These are phyloP conservation scores for Boletus huronensis DNA, from an alignment of 768 basidiomycete species.

Conservation along the genomic window DNA sequence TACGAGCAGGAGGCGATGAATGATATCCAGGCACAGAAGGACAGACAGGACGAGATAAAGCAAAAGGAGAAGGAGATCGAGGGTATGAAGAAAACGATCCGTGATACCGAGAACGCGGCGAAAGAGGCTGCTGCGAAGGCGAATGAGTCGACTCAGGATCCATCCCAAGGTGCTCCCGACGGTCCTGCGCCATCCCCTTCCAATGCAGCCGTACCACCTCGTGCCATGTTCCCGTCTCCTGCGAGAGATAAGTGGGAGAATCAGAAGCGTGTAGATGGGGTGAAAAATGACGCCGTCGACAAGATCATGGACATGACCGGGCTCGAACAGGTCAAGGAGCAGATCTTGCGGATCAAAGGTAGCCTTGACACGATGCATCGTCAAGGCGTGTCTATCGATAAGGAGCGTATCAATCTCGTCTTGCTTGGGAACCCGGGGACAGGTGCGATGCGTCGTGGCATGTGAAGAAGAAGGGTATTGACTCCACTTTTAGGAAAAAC, in stretches of 20 bases:
- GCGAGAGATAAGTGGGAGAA: slow-evolving; percentile 52
- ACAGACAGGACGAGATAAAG: slow-evolving; percentile 38
- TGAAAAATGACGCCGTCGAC: slow-evolving; percentile 52
- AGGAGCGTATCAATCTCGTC: slow-evolving; percentile 58
- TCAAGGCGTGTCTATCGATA: slow-evolving; percentile 49
- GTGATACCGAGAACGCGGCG: slow-evolving; percentile 8
- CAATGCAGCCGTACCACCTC: slow-evolving; percentile 4
- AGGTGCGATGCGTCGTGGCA: slow-evolving; percentile 38
- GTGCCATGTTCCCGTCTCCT: slow-evolving; percentile 28
- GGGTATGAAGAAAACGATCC: slow-evolving; percentile 24
- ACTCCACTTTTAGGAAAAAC: slow-evolving; percentile 52
- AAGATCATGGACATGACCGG: slow-evolving; percentile 68
- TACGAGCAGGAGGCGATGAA: slow-evolving; percentile 26
- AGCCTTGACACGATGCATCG: slow-evolving; percentile 54
- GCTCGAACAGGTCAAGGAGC: slow-evolving; percentile 59
- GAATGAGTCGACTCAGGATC: background rate
- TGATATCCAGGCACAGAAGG: slow-evolving; percentile 42
- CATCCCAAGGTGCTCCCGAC: background rate
- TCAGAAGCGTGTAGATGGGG: slow-evolving; percentile 55
- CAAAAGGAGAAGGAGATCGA: slow-evolving; percentile 47
- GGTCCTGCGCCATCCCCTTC: slow-evolving; percentile 2
- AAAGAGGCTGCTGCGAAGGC: slow-evolving; percentile 12
- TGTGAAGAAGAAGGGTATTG: background rate
- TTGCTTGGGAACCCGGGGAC: slow-evolving; percentile 74
- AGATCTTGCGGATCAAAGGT: slow-evolving; percentile 56